These are phyloP conservation scores for Sporisorium exsertum DNA, from an alignment of 1,284 basidiomycete genomes.

Conservation along the genomic window DNA sequence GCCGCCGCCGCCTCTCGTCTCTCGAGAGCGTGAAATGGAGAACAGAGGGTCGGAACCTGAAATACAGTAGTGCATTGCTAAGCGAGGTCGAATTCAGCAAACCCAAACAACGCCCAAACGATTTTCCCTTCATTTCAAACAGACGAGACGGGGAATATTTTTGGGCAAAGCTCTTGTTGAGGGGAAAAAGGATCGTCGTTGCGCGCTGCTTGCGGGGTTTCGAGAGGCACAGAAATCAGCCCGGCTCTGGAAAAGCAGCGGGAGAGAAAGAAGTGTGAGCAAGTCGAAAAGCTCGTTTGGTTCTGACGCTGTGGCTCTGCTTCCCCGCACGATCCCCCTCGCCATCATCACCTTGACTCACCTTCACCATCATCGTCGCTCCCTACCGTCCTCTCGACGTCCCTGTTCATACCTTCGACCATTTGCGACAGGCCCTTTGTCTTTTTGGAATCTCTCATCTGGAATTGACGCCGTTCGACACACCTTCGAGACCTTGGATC, in stretches of 20 bases:
- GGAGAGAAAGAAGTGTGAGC: not conserved
- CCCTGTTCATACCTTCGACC: not conserved
- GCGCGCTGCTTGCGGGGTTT: slow-evolving; percentile 18
- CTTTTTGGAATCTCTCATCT: not conserved
- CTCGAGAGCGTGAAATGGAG: slow-evolving; percentile 9
- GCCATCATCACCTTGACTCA: slow-evolving; percentile 1
- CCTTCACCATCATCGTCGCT: not conserved
- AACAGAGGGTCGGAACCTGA: slow-evolving; percentile 7
- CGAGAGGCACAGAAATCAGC: slow-evolving; percentile 2
- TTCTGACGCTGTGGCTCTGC: not conserved
- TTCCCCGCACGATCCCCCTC: slow-evolving; percentile 22
- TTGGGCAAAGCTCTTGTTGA: not conserved
- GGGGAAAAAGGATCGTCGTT: slow-evolving; percentile 7
- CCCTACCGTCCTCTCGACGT: not conserved
- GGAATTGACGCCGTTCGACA: not conserved
- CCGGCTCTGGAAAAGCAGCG: slow-evolving; percentile 5
- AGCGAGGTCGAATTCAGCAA: slow-evolving; percentile 4
- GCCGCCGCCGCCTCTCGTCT: not conserved
- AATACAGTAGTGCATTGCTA: not conserved
- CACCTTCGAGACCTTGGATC: not conserved
- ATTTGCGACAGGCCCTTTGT: too few relatives aligned
- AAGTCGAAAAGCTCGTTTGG: not conserved
- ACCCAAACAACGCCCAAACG: slow-evolving; percentile 5
- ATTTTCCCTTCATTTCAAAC: not conserved
- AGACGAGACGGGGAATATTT: slow-evolving; percentile 21